Base-by-base conservation (phyloP, 768 basidiomycete species). In the Trametes elegans region DNA sequence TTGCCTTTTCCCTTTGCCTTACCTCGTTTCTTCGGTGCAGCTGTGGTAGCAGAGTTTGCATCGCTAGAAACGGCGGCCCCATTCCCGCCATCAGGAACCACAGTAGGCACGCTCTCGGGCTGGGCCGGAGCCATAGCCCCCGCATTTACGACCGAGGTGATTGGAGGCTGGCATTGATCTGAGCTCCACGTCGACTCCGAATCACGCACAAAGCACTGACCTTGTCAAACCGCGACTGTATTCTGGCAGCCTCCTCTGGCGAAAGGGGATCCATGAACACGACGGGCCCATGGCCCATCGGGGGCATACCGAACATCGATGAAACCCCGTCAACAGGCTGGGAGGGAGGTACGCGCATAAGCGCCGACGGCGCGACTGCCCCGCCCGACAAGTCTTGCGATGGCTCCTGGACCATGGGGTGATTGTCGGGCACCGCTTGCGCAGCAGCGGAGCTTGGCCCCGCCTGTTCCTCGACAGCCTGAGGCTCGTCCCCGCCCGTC, bases 261-360 rank as follows among this genome's bases (percentile, higher is more conserved):
- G 61, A 51, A 10, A 64, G n/a, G 9, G 60, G 60, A 23, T 62
- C 49, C 59, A 62, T 60, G 52, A 64, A 64, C 2, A 60, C 49
- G 11, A 61, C 24, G n/a, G 24, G 39, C n/a, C 31, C 36, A 23
- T 55, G 48, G 7, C 47, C 42, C 0, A 42, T 34, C 8, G 50
- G 8, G n/a, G 28, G 11, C 16, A 24, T 48, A 21, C 38, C 41
- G 40, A 55, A 55, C 11, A 44, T 14, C 11, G 42, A 49, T 1
- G 53, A 26, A 9, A 39, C 40, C 10, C 32, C 14, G 21, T 8
- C 31, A 3, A 10, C 27, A 18, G 21, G 39, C 36, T 45, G 52
- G 5, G 6, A 16, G 5, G 51, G 13, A 16, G 13, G 10, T 14
- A 31, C 21, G 9, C 19, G 42, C 14, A 31, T 34, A 23, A 49